Evolutionary conservation across 768 basidiomycete genomes (phyloP).

Genomic region (Suillus americanus): DNA sequence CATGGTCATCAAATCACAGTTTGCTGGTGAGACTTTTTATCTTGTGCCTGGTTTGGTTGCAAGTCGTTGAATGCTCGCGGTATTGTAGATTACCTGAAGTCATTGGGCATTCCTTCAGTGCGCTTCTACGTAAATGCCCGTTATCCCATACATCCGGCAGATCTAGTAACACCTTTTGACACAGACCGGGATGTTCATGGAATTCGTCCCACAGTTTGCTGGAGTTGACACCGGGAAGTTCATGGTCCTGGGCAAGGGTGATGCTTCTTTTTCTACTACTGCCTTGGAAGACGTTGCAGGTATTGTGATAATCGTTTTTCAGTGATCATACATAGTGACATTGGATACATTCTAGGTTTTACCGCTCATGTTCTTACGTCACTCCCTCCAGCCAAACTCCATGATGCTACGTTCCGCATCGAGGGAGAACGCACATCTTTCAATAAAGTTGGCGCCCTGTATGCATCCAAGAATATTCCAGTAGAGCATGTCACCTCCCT

Average conservation of each 20-base stretch:
- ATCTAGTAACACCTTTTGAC: slow-evolving; percentile 5
- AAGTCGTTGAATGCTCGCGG: background rate
- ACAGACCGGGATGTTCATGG: slow-evolving; percentile 35
- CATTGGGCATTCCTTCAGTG: slow-evolving; percentile 28
- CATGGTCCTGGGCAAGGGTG: slow-evolving; percentile 33
- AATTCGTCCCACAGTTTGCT: slow-evolving; percentile 31
- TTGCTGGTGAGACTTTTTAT: slow-evolving; percentile 25
- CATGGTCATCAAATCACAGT: slow-evolving; percentile 24
- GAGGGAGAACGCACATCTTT: slow-evolving; percentile 34
- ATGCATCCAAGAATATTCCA: slow-evolving; percentile 20
- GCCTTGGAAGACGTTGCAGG: slow-evolving; percentile 35
- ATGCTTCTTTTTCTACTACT: slow-evolving; percentile 30
- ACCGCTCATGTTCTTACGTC: slow-evolving; percentile 34
- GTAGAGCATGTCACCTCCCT: slow-evolving; percentile 24
- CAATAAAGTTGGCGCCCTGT: slow-evolving; percentile 26
- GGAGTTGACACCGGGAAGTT: slow-evolving; percentile 29
- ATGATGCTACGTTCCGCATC: slow-evolving; percentile 34
- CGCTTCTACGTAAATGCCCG: slow-evolving; percentile 32
- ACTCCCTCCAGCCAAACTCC: slow-evolving; percentile 23
- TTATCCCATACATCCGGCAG: background rate
- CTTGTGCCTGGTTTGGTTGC: background rate
- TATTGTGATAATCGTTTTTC: slow-evolving; percentile 14
- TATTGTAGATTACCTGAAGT: slow-evolving; percentile 28
- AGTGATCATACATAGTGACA: slow-evolving; percentile 4
- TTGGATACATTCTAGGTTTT: slow-evolving; percentile 27